Conservation (phyloP, 768 basidiomycete genomes). For the Mycena rebaudengoi region DNA sequence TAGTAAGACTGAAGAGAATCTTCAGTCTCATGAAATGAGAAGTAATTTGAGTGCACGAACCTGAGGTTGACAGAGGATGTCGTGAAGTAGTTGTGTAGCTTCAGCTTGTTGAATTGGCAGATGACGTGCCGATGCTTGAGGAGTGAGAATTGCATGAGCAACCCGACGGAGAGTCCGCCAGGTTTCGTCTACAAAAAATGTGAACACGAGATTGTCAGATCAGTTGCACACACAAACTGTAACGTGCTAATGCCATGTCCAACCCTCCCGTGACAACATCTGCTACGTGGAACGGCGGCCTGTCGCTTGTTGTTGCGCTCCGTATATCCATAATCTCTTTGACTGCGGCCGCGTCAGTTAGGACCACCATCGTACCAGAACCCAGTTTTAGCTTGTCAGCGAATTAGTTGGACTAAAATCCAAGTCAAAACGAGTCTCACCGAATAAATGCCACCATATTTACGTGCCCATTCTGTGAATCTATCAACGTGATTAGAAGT, state of each 20-base stretch:
- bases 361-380: conserved; percentile 31
- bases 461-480: conserved; percentile 38
- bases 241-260: conserved; percentile 23
- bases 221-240: conserved; percentile 11
- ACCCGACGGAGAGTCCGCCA: conserved; percentile 27
- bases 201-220: too few species aligned
- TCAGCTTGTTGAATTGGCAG: conserved; percentile 30
- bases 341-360: conserved; percentile 30
- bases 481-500: conserved; percentile 2
- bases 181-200: background rate
- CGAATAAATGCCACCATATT: conserved; percentile 39
- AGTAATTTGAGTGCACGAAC: background rate
- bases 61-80: conserved; percentile 9
- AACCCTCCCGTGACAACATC: conserved; percentile 28
- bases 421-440: background rate
- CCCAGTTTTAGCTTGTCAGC: conserved; percentile 26
- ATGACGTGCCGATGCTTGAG: conserved; percentile 28
- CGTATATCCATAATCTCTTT: conserved; percentile 39
- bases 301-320: conserved; percentile 31
- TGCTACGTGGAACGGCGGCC: conserved; percentile 31
- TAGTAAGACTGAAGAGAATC: conserved; percentile 34
- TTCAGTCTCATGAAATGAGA: background rate
- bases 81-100: conserved; percentile 24
- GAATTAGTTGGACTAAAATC: background rate
- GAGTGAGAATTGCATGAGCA: conserved; percentile 27